phyloP scores from a whole-genome alignment of 2,329 filamentous ascomycete genomes.

The Dactylellina sp. region DNA sequence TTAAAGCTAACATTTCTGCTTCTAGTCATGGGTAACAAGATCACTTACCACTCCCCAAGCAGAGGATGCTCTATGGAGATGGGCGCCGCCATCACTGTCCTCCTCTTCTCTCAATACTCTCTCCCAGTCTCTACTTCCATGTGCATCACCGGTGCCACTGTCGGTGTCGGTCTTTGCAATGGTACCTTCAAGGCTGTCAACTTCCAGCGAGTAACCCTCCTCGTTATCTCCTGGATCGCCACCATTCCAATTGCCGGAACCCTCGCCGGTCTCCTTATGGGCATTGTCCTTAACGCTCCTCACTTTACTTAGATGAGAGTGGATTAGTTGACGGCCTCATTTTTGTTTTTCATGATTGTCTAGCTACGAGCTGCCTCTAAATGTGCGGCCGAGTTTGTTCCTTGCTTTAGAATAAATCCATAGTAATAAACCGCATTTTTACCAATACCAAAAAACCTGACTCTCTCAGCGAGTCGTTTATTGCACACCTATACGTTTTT shows the following conservation, averaged over 20 bases:
- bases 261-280: conserved; percentile 73
- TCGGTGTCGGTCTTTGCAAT: conserved; percentile 73
- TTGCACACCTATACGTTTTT: too few relatives aligned
- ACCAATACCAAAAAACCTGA: too few relatives aligned
- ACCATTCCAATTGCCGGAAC: conserved; percentile 71
- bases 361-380: too few relatives aligned
- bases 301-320: conserved; percentile 61
- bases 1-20: conserved; percentile 21
- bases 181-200: conserved; percentile 72
- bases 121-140: conserved; percentile 75
- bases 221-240: conserved; percentile 73
- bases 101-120: conserved; percentile 73
- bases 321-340: too few relatives aligned
- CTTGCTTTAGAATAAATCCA: too few relatives aligned
- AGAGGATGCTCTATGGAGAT: conserved; percentile 73
- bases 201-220: conserved; percentile 70
- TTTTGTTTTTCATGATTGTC: too few relatives aligned
- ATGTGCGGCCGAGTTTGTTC: too few relatives aligned
- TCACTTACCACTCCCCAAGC: conserved; percentile 73
- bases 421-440: too few relatives aligned
- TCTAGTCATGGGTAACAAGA: conserved; percentile 70
- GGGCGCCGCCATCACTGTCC: conserved; percentile 72
- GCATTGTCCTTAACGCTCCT: conserved; percentile 73
- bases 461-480: too few relatives aligned
- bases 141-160: conserved; percentile 73